Conservation (phyloP, 331 rosid genomes). For the Dryas integrifolia region DNA sequence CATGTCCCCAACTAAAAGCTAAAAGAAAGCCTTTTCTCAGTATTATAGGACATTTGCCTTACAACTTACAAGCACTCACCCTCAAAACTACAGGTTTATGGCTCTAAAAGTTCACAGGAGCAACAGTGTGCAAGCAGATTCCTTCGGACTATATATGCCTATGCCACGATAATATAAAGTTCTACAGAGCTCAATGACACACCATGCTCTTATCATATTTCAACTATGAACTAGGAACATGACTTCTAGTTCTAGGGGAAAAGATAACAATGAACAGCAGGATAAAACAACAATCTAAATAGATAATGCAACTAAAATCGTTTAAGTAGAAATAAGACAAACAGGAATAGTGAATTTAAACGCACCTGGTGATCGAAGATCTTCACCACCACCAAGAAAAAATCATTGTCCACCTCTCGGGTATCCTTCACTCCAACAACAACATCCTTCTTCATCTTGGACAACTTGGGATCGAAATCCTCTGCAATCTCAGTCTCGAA, state of each 20-base stretch:
- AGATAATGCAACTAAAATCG: background rate
- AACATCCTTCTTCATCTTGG: conserved; percentile 84
- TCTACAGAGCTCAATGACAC: background rate
- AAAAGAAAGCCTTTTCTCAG: too few relatives aligned
- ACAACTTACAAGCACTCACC: too few relatives aligned
- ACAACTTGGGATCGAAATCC: conserved; percentile 78
- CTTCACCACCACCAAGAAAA: conserved; percentile 89
- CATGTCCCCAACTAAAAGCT: too few relatives aligned
- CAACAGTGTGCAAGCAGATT: background rate
- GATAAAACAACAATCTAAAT: conserved; percentile 5
- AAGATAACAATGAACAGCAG: background rate
- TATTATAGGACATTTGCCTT: too few relatives aligned
- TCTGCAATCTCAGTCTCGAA: conserved; percentile 64
- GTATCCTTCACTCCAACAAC: conserved; percentile 92
- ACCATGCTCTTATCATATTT: background rate
- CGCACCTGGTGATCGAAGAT: conserved; percentile 84
- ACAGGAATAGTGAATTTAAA: background rate
- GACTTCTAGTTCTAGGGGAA: background rate
- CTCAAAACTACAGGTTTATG: background rate
- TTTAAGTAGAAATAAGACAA: background rate
- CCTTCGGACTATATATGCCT: background rate
- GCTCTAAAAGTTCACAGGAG: background rate
- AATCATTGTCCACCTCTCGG: conserved; percentile 89
- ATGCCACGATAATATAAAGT: background rate
- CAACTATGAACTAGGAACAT: background rate